Conservation (phyloP, 345 rosid genomes). For the Moricandia moricandioides region DNA sequence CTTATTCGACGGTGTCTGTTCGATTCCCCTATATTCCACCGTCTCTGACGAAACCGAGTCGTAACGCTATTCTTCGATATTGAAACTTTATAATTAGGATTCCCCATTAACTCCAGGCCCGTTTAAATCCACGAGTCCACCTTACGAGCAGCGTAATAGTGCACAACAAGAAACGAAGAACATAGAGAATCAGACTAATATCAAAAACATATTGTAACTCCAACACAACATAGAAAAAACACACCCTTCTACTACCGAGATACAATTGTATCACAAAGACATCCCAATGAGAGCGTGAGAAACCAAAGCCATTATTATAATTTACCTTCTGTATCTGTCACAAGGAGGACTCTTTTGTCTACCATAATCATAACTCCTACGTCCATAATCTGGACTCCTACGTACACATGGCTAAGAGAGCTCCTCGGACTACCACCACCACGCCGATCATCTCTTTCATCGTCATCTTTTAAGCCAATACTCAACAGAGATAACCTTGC, state of each 20-base stretch:
- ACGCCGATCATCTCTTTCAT: conserved; percentile 44
- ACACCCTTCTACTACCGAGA: conserved; percentile 1
- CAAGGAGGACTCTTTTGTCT: conserved; percentile 18
- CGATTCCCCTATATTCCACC: no score
- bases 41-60: no score
- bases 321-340: conserved; percentile 19
- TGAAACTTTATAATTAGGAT: no score
- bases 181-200: neutral
- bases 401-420: conserved; percentile 66
- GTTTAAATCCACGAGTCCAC: neutral
- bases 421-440: conserved; percentile 56
- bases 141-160: neutral
- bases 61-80: no score
- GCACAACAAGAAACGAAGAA: neutral
- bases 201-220: neutral
- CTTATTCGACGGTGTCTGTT: no score
- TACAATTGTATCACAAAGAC: neutral
- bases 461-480: conserved; percentile 79
- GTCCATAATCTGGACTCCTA: conserved; percentile 49
- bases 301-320: neutral
- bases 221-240: no score
- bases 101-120: neutral
- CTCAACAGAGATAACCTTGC: conserved; percentile 78
- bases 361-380: conserved; percentile 37
- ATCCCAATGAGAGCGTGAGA: neutral